Percentiles rank a stretch among this genome's conserved stretches.
phyloP scores from a whole-genome alignment of 495 filamentous ascomycete species.

The Penicillium waksmanii region DNA sequence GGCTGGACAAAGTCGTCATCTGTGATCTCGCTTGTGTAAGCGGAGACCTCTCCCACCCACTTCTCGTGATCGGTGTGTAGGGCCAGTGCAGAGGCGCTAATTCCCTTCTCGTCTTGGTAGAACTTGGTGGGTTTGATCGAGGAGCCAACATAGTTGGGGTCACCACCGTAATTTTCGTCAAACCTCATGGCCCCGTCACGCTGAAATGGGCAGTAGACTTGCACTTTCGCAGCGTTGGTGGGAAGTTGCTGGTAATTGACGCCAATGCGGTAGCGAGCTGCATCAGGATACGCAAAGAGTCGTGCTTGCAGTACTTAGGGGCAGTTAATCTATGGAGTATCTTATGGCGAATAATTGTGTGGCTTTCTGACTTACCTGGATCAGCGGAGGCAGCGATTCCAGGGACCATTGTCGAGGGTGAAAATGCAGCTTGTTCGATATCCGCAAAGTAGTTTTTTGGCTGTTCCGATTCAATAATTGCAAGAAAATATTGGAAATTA shows the following conservation, averaged over 20 bases:
- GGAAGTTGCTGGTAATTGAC: slow-evolving; percentile 64
- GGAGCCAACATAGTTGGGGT: slow-evolving; percentile 62
- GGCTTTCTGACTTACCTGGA: slow-evolving; percentile 25
- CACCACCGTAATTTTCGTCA: slow-evolving; percentile 59
- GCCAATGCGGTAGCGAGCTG: slow-evolving; percentile 67
- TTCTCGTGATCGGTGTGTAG: slow-evolving; percentile 57
- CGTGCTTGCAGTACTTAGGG: slow-evolving; percentile 63
- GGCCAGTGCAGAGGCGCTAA: slow-evolving; percentile 7
- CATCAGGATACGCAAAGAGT: slow-evolving; percentile 72
- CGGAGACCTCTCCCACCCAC: slow-evolving; percentile 50
- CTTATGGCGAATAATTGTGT: too few relatives aligned
- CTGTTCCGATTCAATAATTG: too few relatives aligned
- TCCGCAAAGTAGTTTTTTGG: slow-evolving; percentile 48
- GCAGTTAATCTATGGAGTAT: too few relatives aligned
- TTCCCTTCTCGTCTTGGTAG: slow-evolving; percentile 21
- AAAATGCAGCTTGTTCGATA: slow-evolving; percentile 55
- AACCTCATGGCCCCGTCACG: slow-evolving; percentile 68
- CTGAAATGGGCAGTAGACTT: slow-evolving; percentile 70
- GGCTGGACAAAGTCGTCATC: slow-evolving; percentile 28
- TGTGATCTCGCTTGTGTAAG: slow-evolving; percentile 29
- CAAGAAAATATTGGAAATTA: too few relatives aligned
- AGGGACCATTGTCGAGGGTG: slow-evolving; percentile 52
- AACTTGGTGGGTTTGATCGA: slow-evolving; percentile 21
- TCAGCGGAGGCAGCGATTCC: slow-evolving; percentile 49
- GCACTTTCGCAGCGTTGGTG: slow-evolving; percentile 28